Conservation (phyloP, 2,329 filamentous ascomycete species). For the Xylaria sp. region DNA sequence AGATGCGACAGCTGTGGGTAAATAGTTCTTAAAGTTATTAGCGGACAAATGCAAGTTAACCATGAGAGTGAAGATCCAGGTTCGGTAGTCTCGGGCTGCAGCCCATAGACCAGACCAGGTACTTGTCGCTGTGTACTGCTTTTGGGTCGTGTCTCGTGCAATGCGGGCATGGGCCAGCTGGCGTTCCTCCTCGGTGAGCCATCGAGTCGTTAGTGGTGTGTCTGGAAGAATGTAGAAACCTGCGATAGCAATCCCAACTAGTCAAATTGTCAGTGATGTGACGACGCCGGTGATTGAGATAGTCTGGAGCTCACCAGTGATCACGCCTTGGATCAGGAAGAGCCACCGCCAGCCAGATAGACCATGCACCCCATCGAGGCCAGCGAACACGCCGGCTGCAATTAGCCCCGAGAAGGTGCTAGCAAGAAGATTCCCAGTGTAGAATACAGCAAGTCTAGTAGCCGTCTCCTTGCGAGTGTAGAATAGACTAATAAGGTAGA, state of each 20-base stretch:
- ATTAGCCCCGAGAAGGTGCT: slow-evolving; percentile 56
- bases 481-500: slow-evolving; percentile 62
- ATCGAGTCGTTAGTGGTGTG: slow-evolving; percentile 54
- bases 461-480: slow-evolving; percentile 61
- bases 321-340: slow-evolving; percentile 29
- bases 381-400: slow-evolving; percentile 53
- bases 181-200: slow-evolving; percentile 58
- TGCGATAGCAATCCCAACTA: slow-evolving; percentile 26
- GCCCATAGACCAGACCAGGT: slow-evolving; percentile 51
- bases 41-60: slow-evolving; percentile 50
- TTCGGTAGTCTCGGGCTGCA: slow-evolving; percentile 53
- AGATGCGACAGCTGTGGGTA: slow-evolving; percentile 54
- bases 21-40: slow-evolving; percentile 47
- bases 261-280: slow-evolving; percentile 1
- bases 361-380: slow-evolving; percentile 50
- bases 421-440: slow-evolving; percentile 53
- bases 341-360: slow-evolving; percentile 54
- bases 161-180: slow-evolving; percentile 56
- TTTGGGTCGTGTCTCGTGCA: slow-evolving; percentile 49
- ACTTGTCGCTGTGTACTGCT: slow-evolving; percentile 52
- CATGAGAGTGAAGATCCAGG: slow-evolving; percentile 59
- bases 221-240: slow-evolving; percentile 51
- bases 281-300: not conserved
- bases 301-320: slow-evolving; percentile 10
- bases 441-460: slow-evolving; percentile 55